Conservation (phyloP, 2,329 filamentous ascomycete species). For the Diaporthe capsici region DNA sequence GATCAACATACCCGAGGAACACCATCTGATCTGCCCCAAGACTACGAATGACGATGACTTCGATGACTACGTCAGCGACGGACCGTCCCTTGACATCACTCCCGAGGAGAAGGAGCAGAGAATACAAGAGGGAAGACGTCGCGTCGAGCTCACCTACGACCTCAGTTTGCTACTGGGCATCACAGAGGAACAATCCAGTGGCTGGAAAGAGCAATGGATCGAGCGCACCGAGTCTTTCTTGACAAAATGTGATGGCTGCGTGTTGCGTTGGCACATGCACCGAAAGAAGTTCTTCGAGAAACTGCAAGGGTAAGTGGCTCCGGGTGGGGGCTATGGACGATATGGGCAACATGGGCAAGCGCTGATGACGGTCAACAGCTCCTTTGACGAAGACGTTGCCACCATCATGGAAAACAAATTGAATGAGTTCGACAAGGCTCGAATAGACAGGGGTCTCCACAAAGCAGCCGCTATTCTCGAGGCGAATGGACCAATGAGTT, state of each 20-base stretch:
- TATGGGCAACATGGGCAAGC: not conserved
- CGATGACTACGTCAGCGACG: constrained; percentile 73
- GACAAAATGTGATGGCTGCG: constrained; percentile 77
- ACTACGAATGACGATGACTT: constrained; percentile 70
- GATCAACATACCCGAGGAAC: constrained; percentile 56
- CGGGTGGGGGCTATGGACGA: not conserved
- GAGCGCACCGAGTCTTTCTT: constrained; percentile 70
- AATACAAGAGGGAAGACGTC: constrained; percentile 67
- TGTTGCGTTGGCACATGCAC: constrained; percentile 80
- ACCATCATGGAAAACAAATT: constrained; percentile 57
- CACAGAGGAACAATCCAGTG: constrained; percentile 70
- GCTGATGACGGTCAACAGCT: constrained; percentile 19
- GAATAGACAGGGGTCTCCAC: constrained; percentile 57
- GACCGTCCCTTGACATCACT: constrained; percentile 63
- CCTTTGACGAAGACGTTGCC: constrained; percentile 57
- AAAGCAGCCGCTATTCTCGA: constrained; percentile 65
- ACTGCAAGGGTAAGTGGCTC: constrained; percentile 68
- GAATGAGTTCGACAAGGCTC: constrained; percentile 53
- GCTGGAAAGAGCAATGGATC: constrained; percentile 72
- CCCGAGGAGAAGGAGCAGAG: constrained; percentile 64
- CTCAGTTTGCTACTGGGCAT: constrained; percentile 80
- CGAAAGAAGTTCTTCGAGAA: constrained; percentile 74
- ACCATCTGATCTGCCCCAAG: constrained; percentile 79
- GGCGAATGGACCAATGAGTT: constrained; percentile 61
- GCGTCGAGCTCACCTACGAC: constrained; percentile 75